Percentiles rank a stretch among this genome's conserved stretches.
These are phyloP conservation scores for Styphnolobium japonicum DNA, from an alignment of 306 rosid genomes.

Conservation along the genomic window DNA sequence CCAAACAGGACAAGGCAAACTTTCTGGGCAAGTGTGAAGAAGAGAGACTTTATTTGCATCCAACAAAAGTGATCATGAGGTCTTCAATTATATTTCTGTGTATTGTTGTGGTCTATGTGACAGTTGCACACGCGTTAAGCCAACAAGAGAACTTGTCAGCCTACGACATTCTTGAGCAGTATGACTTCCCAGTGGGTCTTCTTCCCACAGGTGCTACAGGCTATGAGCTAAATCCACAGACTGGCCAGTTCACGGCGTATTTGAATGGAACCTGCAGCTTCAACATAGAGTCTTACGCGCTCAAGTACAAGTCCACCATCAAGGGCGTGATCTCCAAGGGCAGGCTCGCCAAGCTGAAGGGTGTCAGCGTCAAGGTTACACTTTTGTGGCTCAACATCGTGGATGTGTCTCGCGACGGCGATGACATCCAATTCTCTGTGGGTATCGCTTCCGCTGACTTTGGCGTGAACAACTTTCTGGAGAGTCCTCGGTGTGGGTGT, in stretches of 20 bases:
- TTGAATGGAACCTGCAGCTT: constrained; percentile 42
- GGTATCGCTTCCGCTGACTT: constrained; percentile 51
- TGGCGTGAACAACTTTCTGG: constrained; percentile 35
- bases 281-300: constrained; percentile 35
- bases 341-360: constrained; percentile 39
- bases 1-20: neutral
- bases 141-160: constrained; percentile 32
- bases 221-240: constrained; percentile 43
- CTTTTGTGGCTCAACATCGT: constrained; percentile 52
- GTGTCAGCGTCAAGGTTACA: constrained; percentile 50
- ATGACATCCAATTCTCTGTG: constrained; percentile 46
- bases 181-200: constrained; percentile 57
- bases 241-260: constrained; percentile 44
- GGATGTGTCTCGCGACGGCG: constrained; percentile 38
- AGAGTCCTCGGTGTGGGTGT: constrained; percentile 65
- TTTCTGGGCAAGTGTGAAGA: neutral
- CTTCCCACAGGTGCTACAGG: constrained; percentile 60
- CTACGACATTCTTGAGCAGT: constrained; percentile 47
- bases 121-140: neutral
- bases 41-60: neutral
- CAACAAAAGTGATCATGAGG: neutral
- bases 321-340: constrained; percentile 51
- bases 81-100: neutral
- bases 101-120: neutral
- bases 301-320: constrained; percentile 46